Conservation (phyloP, 495 filamentous ascomycete genomes). For the Xylaria intraflava region DNA sequence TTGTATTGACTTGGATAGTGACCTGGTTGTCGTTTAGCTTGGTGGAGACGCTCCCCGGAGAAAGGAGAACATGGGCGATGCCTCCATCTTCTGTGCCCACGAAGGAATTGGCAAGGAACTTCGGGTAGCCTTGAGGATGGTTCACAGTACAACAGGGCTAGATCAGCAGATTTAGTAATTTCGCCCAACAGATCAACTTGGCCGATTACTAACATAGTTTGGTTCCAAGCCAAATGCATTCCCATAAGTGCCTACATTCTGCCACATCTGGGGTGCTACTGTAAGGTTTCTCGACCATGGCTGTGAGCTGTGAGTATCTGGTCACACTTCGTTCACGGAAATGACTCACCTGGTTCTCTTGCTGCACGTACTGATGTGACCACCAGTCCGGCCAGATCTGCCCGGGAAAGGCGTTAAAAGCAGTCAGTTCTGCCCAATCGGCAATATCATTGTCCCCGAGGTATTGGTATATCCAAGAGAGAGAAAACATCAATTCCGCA, state of each 20-base stretch:
- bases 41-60: conserved; percentile 29
- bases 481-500: conserved; percentile 28
- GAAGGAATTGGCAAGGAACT: conserved; percentile 42
- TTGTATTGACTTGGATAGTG: conserved; percentile 29
- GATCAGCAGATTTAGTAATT: conserved; percentile 7
- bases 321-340: neutral
- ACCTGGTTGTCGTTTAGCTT: conserved; percentile 23
- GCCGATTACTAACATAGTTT: conserved; percentile 21
- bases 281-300: conserved; percentile 38
- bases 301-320: conserved; percentile 5
- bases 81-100: conserved; percentile 28
- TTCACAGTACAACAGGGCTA: conserved; percentile 59
- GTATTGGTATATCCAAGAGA: conserved; percentile 29
- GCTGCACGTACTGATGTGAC: conserved; percentile 50
- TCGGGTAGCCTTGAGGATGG: conserved; percentile 54
- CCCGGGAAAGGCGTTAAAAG: conserved; percentile 52
- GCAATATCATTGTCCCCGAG: conserved; percentile 43
- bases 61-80: conserved; percentile 39
- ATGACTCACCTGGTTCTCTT: conserved; percentile 46
- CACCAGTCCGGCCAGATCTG: conserved; percentile 50
- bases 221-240: conserved; percentile 42
- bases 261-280: conserved; percentile 40
- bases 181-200: neutral
- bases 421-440: conserved; percentile 45
- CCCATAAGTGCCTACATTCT: conserved; percentile 39